Conservation (phyloP, 257 asterid genomes). For the Misopates orontium region DNA sequence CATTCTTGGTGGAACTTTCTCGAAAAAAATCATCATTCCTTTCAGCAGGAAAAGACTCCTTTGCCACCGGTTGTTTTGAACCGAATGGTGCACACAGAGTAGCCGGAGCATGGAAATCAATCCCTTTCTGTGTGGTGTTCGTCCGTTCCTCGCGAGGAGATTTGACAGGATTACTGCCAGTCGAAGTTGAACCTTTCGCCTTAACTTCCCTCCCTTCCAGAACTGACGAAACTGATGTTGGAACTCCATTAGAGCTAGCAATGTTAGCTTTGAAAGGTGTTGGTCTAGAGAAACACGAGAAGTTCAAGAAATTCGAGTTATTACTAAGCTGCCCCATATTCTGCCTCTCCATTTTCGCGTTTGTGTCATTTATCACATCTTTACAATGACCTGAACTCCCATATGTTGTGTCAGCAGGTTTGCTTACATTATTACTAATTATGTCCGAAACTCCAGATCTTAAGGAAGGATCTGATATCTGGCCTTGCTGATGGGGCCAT, state of each 20-base stretch:
- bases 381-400: too few relatives aligned
- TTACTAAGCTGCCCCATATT: slow-evolving; percentile 26
- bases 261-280: slow-evolving; percentile 43
- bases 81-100: background rate
- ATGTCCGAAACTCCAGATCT: slow-evolving; percentile 54
- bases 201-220: slow-evolving; percentile 22
- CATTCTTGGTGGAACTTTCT: slow-evolving; percentile 44
- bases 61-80: too few relatives aligned
- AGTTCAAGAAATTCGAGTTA: slow-evolving; percentile 54
- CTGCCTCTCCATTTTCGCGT: too few relatives aligned
- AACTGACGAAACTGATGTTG: slow-evolving; percentile 41
- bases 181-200: slow-evolving; percentile 37
- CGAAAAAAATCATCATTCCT: slow-evolving; percentile 35
- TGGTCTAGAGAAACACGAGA: slow-evolving; percentile 74
- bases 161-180: slow-evolving; percentile 32
- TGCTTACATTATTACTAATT: slow-evolving; percentile 17
- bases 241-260: slow-evolving; percentile 39
- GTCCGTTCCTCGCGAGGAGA: slow-evolving; percentile 30
- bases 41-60: slow-evolving; percentile 34
- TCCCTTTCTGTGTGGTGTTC: slow-evolving; percentile 36
- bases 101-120: slow-evolving; percentile 31
- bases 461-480: slow-evolving; percentile 36
- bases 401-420: background rate
- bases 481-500: slow-evolving; percentile 48
- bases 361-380: slow-evolving; percentile 32